phyloP scores from a whole-genome alignment of 2,329 filamentous ascomycete genomes.

The Venturia oleaginea region DNA sequence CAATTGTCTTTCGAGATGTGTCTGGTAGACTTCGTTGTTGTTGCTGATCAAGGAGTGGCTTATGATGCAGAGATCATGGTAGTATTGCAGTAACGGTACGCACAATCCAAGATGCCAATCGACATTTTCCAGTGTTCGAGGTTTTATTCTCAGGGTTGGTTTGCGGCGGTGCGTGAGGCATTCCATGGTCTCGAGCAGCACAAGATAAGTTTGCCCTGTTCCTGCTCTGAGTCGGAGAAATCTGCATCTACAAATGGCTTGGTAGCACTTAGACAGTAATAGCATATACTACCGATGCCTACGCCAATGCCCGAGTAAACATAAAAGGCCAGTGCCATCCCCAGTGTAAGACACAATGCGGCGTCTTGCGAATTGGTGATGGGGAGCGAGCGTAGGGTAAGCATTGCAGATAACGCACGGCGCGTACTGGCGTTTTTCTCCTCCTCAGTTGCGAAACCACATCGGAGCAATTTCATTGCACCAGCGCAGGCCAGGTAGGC shows the following conservation, averaged over 20 bases:
- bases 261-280: neutral
- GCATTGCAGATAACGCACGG: neutral
- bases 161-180: neutral
- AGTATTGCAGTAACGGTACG: neutral
- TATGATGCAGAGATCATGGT: neutral
- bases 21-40: neutral
- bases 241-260: neutral
- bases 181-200: neutral
- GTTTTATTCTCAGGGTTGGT: neutral
- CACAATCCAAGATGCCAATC: neutral
- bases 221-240: neutral
- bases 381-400: neutral
- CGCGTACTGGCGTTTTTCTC: neutral
- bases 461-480: neutral
- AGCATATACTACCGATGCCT: neutral
- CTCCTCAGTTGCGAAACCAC: neutral
- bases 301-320: neutral
- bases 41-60: neutral
- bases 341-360: neutral
- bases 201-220: neutral
- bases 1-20: neutral
- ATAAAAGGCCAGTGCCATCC: neutral
- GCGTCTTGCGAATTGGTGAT: neutral
- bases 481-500: neutral
- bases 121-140: neutral